Base-by-base conservation (phyloP, 2,329 filamentous ascomycete genomes). In the Monosporascus sp. region DNA sequence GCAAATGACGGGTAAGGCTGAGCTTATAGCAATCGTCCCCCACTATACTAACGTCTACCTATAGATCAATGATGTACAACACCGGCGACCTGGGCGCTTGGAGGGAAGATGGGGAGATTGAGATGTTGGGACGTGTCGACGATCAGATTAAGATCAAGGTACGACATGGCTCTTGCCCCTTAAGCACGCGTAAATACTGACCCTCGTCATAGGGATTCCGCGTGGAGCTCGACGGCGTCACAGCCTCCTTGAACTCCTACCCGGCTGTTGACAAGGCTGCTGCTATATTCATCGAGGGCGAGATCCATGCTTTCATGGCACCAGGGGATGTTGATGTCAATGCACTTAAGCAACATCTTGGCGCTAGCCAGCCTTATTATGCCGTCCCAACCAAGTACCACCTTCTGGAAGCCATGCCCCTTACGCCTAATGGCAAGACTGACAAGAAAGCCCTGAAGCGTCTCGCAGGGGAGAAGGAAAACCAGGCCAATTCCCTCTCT, bases 81-180 rank as follows among this genome's bases (percentile, higher is more conserved):
- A 84, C 82, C 2, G 82, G 81, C 6, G 82, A 85, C 57, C 71
- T 84, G 22, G 80, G 77, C 18, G 70, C 72, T 14, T 84, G 81
- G 80, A 70, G 72, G 38, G 62, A 70, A 2, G 75, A 81, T 58
- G 81, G 82, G 11, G 74, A 72, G 25, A 69, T 85, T 38, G 73
- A 81, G 44, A 80, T 78, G 22, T 73, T 82, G 36, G 81, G 82
- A 3, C 75, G 81, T 37, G 72, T 72, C n/a, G 82, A 85, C 58
- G 81, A 84, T 54, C 82, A 84, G 61, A 77, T 84, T 54, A 84
- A 84, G 65, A 74, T 84, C 61, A 81, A 82, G 67, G 74, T 75
- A 63, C 48, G 59, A 11, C 42, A 46, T 46, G 15, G 14, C 42
- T 20, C 24, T 34, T 41, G 47, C 7, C 38, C 34, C 31, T 3